Conservation (phyloP, 2,329 filamentous ascomycete species). For the Annulohypoxylon truncatum region DNA sequence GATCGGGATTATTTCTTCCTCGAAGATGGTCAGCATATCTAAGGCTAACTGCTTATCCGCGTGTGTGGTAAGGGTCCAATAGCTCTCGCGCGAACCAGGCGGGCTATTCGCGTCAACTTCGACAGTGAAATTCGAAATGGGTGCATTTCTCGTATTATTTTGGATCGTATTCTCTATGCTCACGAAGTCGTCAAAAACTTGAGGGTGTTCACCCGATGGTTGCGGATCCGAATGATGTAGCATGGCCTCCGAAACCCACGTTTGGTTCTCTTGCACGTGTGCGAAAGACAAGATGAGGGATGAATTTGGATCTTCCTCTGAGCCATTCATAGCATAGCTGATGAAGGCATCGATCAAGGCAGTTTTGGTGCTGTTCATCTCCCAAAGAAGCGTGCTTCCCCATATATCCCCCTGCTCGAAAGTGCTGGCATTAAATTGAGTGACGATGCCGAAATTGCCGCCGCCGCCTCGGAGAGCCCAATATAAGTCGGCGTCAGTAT, state of each 20-base stretch:
- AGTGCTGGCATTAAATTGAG: constrained; percentile 26
- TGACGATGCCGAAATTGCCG: constrained; percentile 38
- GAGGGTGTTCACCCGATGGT: constrained; percentile 23
- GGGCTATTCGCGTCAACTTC: constrained; percentile 19
- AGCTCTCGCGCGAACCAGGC: constrained; percentile 25
- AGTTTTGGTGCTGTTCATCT: constrained; percentile 25
- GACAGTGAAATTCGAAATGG: constrained; percentile 27
- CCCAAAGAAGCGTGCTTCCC: constrained; percentile 28
- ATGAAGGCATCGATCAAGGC: constrained; percentile 17
- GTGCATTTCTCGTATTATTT: constrained; percentile 20
- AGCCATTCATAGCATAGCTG: constrained; percentile 17
- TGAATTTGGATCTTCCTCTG: constrained; percentile 31
- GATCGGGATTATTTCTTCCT: constrained; percentile 23
- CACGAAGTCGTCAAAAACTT: constrained; percentile 44
- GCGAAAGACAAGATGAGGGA: constrained; percentile 32
- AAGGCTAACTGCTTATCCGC: constrained; percentile 19
- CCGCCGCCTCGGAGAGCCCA: constrained; percentile 41
- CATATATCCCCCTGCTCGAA: constrained; percentile 33
- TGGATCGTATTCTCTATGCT: constrained; percentile 8
- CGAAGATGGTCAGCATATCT: constrained; percentile 19
- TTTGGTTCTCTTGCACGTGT: constrained; percentile 18
- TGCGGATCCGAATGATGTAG: constrained; percentile 27
- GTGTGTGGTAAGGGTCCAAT: constrained; percentile 26
- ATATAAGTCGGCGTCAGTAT: constrained; percentile 54
- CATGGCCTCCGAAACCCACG: constrained; percentile 26